Evolutionary conservation across 176 grass and related monocot genomes (phyloP), one percentile per base, ranked within the genome.

Genomic region (Eragrostis curvula): DNA sequence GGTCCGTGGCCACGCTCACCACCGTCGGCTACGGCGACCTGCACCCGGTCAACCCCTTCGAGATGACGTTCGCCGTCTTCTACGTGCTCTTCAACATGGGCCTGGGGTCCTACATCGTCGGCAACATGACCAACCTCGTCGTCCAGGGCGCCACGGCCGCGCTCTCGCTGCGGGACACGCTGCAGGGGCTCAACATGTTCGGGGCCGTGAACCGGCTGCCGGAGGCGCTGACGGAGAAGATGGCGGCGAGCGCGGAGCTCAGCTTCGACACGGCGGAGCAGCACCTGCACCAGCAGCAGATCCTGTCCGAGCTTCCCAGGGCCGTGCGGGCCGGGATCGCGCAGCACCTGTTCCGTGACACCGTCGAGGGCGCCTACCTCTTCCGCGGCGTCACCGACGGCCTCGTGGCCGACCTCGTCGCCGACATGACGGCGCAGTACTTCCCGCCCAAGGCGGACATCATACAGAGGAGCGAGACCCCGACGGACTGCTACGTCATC

Each of bases 41-140:
- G 55, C 91, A 93, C 73, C 73, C 88, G 17, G 43, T 39, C 46
- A 93, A 90, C 74, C 70, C 74, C 17, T 74, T 55, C n/a, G 91
- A 93, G 82, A 85, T 76, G 88, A 27, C 79, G 12, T 90, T 90
- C 82, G 78, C 65, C 72, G 71, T 85, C 64, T 59, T 11, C 79
- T 89, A 71, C 85, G 79, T 93, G 85, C 64, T 93, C 71, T 93
- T 81, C 85, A 90, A 93, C 87, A 85, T 93, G 18, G 82, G 85
- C 73, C 79, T 90, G 82, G 75, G 68, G 72, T 81, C 88, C 39
- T 93, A 93, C 79, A 66, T 93, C 91, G 76, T 93, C 74, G 88
- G 91, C 74, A 90, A 90, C 87, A 88, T 90, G 88, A 93, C 91
- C 73, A 90, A 73, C 71, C 91, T 93, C 88, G 66, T 93, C 62